Percentiles rank a stretch among this genome's conserved stretches.
phyloP scores from a whole-genome alignment of 345 rosid genomes.

The Aurinia saxatilis region DNA sequence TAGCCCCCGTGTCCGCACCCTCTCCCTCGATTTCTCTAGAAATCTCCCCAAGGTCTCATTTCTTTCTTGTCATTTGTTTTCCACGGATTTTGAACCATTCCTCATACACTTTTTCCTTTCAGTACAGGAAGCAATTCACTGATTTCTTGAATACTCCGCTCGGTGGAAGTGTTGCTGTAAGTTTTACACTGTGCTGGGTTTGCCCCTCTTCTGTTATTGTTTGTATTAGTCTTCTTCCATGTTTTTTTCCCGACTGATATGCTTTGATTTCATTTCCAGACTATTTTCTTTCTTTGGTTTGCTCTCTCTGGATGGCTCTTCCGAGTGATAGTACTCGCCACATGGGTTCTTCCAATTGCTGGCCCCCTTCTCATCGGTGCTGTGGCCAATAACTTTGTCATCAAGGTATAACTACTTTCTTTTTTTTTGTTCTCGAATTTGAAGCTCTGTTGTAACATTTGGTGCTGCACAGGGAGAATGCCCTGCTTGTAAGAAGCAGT shows the following conservation, averaged over 20 bases:
- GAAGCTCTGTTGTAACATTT: background rate
- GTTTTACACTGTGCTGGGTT: slow-evolving; percentile 28
- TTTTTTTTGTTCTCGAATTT: too few relatives aligned
- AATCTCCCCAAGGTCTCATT: slow-evolving; percentile 90
- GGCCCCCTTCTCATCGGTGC: slow-evolving; percentile 94
- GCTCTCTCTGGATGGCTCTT: slow-evolving; percentile 96
- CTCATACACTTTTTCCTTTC: slow-evolving; percentile 38
- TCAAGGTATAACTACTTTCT: slow-evolving; percentile 45
- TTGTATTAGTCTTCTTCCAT: too few relatives aligned
- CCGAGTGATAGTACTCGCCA: slow-evolving; percentile 58
- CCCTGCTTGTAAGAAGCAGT: slow-evolving; percentile 87
- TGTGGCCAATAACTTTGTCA: slow-evolving; percentile 76
- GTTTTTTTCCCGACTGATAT: background rate
- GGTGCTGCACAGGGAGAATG: slow-evolving; percentile 93
- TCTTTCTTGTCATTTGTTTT: too few relatives aligned
- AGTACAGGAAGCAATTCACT: slow-evolving; percentile 81
- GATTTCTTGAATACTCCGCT: slow-evolving; percentile 64
- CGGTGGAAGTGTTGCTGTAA: slow-evolving; percentile 74
- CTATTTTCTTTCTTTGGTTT: slow-evolving; percentile 87
- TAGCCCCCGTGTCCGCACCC: slow-evolving; percentile 52
- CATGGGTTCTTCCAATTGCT: slow-evolving; percentile 86
- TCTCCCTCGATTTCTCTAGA: slow-evolving; percentile 60
- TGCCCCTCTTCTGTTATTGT: too few relatives aligned
- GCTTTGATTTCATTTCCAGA: slow-evolving; percentile 32
- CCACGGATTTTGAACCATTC: too few relatives aligned